Base-by-base conservation (phyloP, 163 green algal genomes). In the Chlorella variabilis region DNA sequence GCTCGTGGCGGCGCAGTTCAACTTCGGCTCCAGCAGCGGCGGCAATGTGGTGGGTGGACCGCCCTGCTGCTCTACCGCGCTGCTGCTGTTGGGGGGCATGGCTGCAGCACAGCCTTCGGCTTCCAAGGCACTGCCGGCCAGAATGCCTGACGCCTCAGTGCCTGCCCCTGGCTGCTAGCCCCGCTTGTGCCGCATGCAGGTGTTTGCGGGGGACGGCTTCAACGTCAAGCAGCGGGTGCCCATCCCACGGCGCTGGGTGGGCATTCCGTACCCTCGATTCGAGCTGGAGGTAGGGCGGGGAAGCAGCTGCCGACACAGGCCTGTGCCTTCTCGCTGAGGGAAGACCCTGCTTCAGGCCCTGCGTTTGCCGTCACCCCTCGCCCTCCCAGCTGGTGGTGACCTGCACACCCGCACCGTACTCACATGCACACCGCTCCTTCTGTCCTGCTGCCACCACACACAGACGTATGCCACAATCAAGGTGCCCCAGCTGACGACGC, bases 181-280 rank as follows among this genome's bases (percentile, higher is more conserved):
- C n/a, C n/a, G n/a, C n/a, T n/a, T n/a, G n/a, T n/a, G n/a, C n/a
- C n/a, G n/a, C n/a, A n/a, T 71, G 63, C 21, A 48, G 63, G 63
- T 71, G 0, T 45, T 42, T 4, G 41, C 29, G 6, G 68, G 68
- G 1, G 68, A 76, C 13, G 68, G 68, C 13, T 76, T 76, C 42
- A 62, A 62, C n/a, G 7, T 41, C 25, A 76, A 76, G 68, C 68
- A 76, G 68, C 68, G 68, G 27, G 15, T 76, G 68, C 68, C 68
- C n/a, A 41, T 76, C 11, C 68, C 68, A 4, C 21, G n/a, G 42
- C 68, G 68, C 68, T 62, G 20, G n/a, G 29, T 25, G 11, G 42
- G 68, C n/a, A 17, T 76, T 13, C 18, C 27, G 13, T 76, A 59
- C 41, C 68, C 68, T 4, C 29, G 42, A 6, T 29, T 62, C 11